Conservation (phyloP, 257 asterid species). For the Penstemon barbatus region DNA sequence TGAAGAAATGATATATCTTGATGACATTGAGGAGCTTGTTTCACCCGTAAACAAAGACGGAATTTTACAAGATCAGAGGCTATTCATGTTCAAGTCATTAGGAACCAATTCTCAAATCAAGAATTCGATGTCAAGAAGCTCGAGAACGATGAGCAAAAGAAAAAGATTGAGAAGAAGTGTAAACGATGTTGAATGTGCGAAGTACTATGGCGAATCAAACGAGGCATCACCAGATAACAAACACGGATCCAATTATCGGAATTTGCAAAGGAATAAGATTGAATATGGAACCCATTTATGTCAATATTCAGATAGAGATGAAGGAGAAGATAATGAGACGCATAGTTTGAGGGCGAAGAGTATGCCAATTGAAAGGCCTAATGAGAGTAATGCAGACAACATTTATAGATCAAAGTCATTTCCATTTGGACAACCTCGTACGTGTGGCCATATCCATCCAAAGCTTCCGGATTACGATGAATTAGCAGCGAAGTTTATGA, state of each 20-base stretch:
- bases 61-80: slow-evolving; percentile 37
- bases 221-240: slow-evolving; percentile 28
- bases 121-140: slow-evolving; percentile 22
- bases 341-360: slow-evolving; percentile 38
- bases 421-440: slow-evolving; percentile 33
- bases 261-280: slow-evolving; percentile 26
- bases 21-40: slow-evolving; percentile 67
- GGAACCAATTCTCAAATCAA: slow-evolving; percentile 16
- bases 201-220: slow-evolving; percentile 42
- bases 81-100: slow-evolving; percentile 58
- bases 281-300: too few relatives aligned
- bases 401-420: slow-evolving; percentile 50
- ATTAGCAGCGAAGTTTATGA: slow-evolving; percentile 61
- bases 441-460: slow-evolving; percentile 68
- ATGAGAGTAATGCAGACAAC: slow-evolving; percentile 28
- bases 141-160: slow-evolving; percentile 26
- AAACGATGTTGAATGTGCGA: slow-evolving; percentile 37
- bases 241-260: slow-evolving; percentile 21
- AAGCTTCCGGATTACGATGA: slow-evolving; percentile 91
- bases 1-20: slow-evolving; percentile 52
- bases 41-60: slow-evolving; percentile 37
- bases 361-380: slow-evolving; percentile 46
- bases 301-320: background rate
- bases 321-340: background rate
- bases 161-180: slow-evolving; percentile 42